Base-by-base conservation (phyloP, 768 basidiomycete species). In the Suillus spraguei region DNA sequence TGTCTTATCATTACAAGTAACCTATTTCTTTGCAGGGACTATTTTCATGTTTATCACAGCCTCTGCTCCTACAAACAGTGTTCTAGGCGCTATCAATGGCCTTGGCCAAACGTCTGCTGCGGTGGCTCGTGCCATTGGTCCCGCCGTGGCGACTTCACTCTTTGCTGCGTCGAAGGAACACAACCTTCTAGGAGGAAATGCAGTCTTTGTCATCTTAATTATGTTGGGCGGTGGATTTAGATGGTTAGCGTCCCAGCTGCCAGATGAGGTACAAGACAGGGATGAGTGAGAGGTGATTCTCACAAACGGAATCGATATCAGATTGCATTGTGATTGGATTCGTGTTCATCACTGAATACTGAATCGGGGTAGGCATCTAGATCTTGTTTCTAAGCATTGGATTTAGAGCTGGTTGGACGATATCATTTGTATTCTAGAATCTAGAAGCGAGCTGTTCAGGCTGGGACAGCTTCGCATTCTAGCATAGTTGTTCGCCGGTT, bases 31-130 rank as follows among this genome's bases (percentile, higher is more conserved):
- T 68, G 5, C 55, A 85, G 86, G 81, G 22, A 82, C 81, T 44
- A 79, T 85, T 13, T 83, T 82, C 59, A 79, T 87, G 66, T 85
- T 81, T 60, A 74, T 87, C 60, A 86, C 82, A 3, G 78, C 78
- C 24, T 81, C 84, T 2, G 76, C 86, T 1, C 86, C 87, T 0
- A 83, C 81, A 63, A 81, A 79, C 54, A 75, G 74, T n/a, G 83
- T 84, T 0, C 77, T 88, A 5, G 87, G 87, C 7, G 82, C 86
- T 8, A 83, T 82, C 2, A 85, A 88, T 63, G 87, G 87, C 1
- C 74, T 87, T 20, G 77, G 82, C 3, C 85, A 87, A 38, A 84
- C 80, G 17, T 72, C 77, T 2, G 78, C 78, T 1, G 78, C 82
- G 3, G 71, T 81, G 11, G 78, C 81, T 1, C 79, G 83, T 42